Evolutionary conservation across 2,329 filamentous ascomycete genomes (phyloP), one percentile per base, ranked within the genome.

Genomic region (Alternaria gaisen): DNA sequence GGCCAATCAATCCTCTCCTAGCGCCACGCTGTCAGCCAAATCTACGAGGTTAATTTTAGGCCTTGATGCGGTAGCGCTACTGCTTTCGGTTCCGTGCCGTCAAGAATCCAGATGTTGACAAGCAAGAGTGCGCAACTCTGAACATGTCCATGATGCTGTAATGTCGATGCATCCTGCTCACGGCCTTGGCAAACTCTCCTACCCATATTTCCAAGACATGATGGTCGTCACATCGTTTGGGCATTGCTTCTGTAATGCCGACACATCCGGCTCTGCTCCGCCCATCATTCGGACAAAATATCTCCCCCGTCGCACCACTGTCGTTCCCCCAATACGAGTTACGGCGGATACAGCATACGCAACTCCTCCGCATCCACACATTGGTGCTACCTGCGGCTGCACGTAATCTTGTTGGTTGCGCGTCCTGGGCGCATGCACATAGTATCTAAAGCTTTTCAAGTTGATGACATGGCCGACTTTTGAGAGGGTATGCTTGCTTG

Each of bases 1-100:
- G 38, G 36, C 59, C 59, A 61, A 61, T 61, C 56, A 59, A 2
- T 18, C 24, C 12, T 5, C 16, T 16, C 42, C 42, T 50, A 53
- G 52, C 53, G 41, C 22, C 36, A 60, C 60, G 24, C 9, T 44
- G 52, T 40, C 52, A 44, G 51, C 51, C 44, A 58, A 54, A 54
- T 47, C 32, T 47, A 36, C 34, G 26, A 24, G 47, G 24, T 51
- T 62, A 60, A 53, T 60, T 50, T 63, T 60, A 38, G 52, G 16
- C 18, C 18, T 47, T n/a, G 30, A 36, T 22, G 47, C 53, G 60
- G 42, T 47, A 56, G 60, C 53, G 57, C 56, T 60, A 56, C 60
- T 56, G 47, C 53, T 55, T 60, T 56, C 18, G 52, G 32, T 36
- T 48, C 28, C 46, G 32, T 36, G 12, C 32, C 46, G 46, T 24